These are phyloP conservation scores for Pachysolen tannophilus DNA, from an alignment of 805 yeast species.

Conservation along the genomic window DNA sequence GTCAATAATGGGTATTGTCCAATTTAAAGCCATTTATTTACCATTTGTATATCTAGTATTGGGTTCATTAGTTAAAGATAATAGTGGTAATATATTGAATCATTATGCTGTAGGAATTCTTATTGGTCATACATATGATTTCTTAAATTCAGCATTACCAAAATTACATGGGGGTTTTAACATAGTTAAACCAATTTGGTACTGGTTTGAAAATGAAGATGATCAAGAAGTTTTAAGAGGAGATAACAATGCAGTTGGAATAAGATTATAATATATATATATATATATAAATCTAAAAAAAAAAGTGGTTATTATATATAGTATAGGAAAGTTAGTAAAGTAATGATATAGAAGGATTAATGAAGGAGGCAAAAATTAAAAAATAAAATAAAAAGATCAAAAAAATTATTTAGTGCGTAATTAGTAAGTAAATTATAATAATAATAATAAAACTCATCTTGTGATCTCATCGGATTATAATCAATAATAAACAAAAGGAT, in stretches of 20 bases:
- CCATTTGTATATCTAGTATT: constrained; percentile 29
- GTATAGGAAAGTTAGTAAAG: too few relatives aligned
- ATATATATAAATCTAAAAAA: too few relatives aligned
- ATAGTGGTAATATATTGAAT: constrained; percentile 11
- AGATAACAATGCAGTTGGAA: too few relatives aligned
- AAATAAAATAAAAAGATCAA: constrained; percentile 3
- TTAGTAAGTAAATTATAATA: too few relatives aligned
- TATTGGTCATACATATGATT: constrained; percentile 34
- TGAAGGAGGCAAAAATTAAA: neutral
- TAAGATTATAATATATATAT: too few relatives aligned
- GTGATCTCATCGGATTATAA: too few relatives aligned
- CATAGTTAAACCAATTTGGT: constrained; percentile 35
- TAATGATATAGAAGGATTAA: too few relatives aligned
- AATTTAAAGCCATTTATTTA: constrained; percentile 33
- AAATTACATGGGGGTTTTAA: constrained; percentile 22
- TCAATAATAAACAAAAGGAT: too few relatives aligned
- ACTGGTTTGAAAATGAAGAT: constrained; percentile 17
- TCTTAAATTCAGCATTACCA: constrained; percentile 34
- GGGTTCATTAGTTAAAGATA: constrained; percentile 13
- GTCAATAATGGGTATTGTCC: constrained; percentile 31
- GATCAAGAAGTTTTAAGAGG: too few relatives aligned
- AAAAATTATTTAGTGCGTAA: too few relatives aligned
- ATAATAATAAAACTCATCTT: too few relatives aligned
- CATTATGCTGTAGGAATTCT: constrained; percentile 27
- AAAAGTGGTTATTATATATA: too few relatives aligned